A percentile compares a stretch with the other conserved stretches of the same genome.
Evolutionary conservation across 2,329 filamentous ascomycete species (phyloP).

Genomic region (Aureobasidium mangrovei): DNA sequence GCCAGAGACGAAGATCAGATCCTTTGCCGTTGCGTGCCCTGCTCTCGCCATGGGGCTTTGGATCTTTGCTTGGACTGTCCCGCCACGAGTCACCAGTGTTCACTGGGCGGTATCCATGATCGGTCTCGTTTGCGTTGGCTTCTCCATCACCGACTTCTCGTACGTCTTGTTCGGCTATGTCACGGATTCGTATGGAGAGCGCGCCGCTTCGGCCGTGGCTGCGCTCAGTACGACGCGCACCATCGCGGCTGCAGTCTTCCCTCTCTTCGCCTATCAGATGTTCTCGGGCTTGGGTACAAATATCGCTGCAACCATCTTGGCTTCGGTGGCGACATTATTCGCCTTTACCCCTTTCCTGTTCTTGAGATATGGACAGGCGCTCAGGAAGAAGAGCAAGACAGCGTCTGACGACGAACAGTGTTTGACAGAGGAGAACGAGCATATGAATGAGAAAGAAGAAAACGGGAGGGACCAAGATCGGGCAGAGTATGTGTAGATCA

Average conservation of each 20-base stretch:
- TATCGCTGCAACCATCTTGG: constrained; percentile 21
- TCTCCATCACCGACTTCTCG: constrained; percentile 37
- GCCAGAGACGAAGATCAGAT: constrained; percentile 38
- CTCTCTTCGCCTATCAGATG: constrained; percentile 26
- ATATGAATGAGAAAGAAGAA: constrained; percentile 14
- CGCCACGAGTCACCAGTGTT: constrained; percentile 26
- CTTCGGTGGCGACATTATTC: constrained; percentile 33
- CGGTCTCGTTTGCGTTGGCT: constrained; percentile 35
- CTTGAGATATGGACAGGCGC: constrained; percentile 15
- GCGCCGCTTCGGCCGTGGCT: constrained; percentile 33
- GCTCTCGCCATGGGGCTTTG: constrained; percentile 34
- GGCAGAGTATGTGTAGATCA: not conserved
- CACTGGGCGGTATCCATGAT: constrained; percentile 36
- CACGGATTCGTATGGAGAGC: constrained; percentile 34
- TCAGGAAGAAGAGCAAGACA: constrained; percentile 17
- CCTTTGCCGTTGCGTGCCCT: constrained; percentile 35
- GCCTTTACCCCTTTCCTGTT: constrained; percentile 19
- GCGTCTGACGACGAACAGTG: constrained; percentile 16
- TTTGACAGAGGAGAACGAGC: constrained; percentile 17
- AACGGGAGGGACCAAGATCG: constrained; percentile 17
- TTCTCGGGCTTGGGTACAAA: constrained; percentile 9
- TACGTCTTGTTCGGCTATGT: constrained; percentile 33
- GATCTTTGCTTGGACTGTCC: constrained; percentile 39
- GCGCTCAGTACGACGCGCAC: constrained; percentile 30
- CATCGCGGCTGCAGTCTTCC: constrained; percentile 28